These are phyloP conservation scores for Poronia punctata DNA, from an alignment of 495 filamentous ascomycete species.

Conservation along the genomic window DNA sequence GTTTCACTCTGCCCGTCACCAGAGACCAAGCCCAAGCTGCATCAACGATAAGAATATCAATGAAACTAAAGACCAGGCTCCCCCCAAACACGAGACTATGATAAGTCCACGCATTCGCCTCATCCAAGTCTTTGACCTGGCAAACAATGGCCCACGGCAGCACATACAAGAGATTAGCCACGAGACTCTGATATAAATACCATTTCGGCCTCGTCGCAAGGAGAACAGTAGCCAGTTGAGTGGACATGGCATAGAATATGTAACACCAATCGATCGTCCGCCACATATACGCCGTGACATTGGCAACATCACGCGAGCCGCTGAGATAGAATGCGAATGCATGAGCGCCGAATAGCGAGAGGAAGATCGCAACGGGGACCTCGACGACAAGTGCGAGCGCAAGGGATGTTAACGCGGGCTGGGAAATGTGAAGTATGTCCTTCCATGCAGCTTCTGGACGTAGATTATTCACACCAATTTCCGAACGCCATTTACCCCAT, in stretches of 20 bases:
- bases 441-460: slow-evolving; percentile 34
- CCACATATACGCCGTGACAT: slow-evolving; percentile 65
- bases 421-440: slow-evolving; percentile 34
- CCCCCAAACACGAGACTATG: slow-evolving; percentile 64
- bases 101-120: slow-evolving; percentile 58
- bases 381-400: slow-evolving; percentile 50
- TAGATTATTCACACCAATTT: slow-evolving; percentile 27
- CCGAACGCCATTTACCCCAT: slow-evolving; percentile 55
- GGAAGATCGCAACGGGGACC: slow-evolving; percentile 54
- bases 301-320: slow-evolving; percentile 46
- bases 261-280: slow-evolving; percentile 67
- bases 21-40: slow-evolving; percentile 51
- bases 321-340: slow-evolving; percentile 57
- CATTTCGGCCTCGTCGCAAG: slow-evolving; percentile 59
- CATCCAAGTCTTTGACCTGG: slow-evolving; percentile 39
- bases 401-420: slow-evolving; percentile 49
- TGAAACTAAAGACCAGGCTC: slow-evolving; percentile 58
- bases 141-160: slow-evolving; percentile 65
- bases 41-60: slow-evolving; percentile 46
- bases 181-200: slow-evolving; percentile 61
- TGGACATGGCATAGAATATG: slow-evolving; percentile 61
- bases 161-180: slow-evolving; percentile 59
- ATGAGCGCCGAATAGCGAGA: slow-evolving; percentile 50
- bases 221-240: slow-evolving; percentile 58
- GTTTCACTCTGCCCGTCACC: slow-evolving; percentile 36